Base-by-base conservation (phyloP, 805 yeast species). In the Candida verbasci region DNA sequence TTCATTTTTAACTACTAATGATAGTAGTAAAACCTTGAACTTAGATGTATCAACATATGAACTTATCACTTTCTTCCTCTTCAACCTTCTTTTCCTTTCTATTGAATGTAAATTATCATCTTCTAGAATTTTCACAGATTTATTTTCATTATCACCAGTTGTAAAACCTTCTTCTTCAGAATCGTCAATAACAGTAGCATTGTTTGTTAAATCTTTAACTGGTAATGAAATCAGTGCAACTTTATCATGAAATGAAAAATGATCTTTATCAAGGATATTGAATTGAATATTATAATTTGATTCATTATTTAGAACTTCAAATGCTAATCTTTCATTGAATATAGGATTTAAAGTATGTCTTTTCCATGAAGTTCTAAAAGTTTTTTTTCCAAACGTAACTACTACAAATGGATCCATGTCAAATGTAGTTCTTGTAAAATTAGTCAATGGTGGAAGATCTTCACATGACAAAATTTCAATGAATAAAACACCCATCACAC, bases 351-450 rank as follows among this genome's bases (percentile, higher is more conserved):
- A 58, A 1, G 86, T 82, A 55, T 91, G 97, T 16, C 85, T 74
- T 46, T 80, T 74, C 80, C 88, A 82, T 9, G 88, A 80, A 0
- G 97, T 88, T 46, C 94, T 75, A 56, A 77, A 91, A 0, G 91
- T 87, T 46, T 82, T 82, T 49, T 84, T 81, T 8, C 96, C 96
- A 56, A 91, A 87, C 0, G 96, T 80, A 1, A 87, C 81, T 14
- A 91, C 87, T 3, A 91, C 91, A 61, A 91, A 93, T 2, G 97
- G 97, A 53, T 93, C 98, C 94, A 93, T 86, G 57, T 88, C 96
- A 52, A 84, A 91, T 1, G 89, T 81, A 16, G 86, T 76, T 8
- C 88, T 66, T 0, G 85, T 78, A 11, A 85, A 62, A 45, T 82
- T 81, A 27, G 73, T 72, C 37, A 81, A 69, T 0, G 94, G 86